These are phyloP conservation scores for Paracoccidioides lutzii DNA, from an alignment of 2,329 filamentous ascomycete genomes.

Conservation along the genomic window DNA sequence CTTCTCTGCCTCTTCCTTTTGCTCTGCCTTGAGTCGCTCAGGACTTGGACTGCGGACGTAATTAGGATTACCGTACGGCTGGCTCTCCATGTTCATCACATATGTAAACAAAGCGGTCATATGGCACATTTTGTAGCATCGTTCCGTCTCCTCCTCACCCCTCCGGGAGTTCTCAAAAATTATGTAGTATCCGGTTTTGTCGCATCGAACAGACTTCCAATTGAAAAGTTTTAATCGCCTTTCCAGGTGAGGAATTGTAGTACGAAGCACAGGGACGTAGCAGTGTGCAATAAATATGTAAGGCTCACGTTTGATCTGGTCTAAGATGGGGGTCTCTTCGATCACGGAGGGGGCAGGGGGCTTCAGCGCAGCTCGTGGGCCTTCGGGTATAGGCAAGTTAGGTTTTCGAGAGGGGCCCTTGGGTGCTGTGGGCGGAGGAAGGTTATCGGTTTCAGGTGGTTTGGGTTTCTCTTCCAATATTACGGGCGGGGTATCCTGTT, in stretches of 20 bases:
- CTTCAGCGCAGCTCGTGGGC: slow-evolving; percentile 25
- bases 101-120: slow-evolving; percentile 84
- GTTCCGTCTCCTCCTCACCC: slow-evolving; percentile 67
- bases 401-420: slow-evolving; percentile 61
- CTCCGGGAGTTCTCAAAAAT: slow-evolving; percentile 68
- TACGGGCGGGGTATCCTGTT: slow-evolving; percentile 17
- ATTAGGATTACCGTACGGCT: slow-evolving; percentile 52
- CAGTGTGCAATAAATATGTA: slow-evolving; percentile 83
- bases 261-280: slow-evolving; percentile 73
- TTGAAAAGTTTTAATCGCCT: slow-evolving; percentile 74
- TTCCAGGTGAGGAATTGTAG: slow-evolving; percentile 80
- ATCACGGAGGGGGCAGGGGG: slow-evolving; percentile 38
- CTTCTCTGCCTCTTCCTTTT: slow-evolving; percentile 51
- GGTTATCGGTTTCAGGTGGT: slow-evolving; percentile 21
- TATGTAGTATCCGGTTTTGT: slow-evolving; percentile 80
- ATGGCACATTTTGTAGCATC: slow-evolving; percentile 67
- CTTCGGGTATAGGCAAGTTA: slow-evolving; percentile 11
- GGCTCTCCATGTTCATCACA: slow-evolving; percentile 78
- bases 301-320: slow-evolving; percentile 62
- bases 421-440: slow-evolving; percentile 68
- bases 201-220: slow-evolving; percentile 69
- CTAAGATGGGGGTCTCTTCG: slow-evolving; percentile 53
- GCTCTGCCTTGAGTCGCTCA: slow-evolving; percentile 31
- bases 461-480: slow-evolving; percentile 19
- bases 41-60: slow-evolving; percentile 42